These are phyloP conservation scores for Nannochloropsis salina DNA, from an alignment of 108 stramenopile species.

Conservation along the genomic window DNA sequence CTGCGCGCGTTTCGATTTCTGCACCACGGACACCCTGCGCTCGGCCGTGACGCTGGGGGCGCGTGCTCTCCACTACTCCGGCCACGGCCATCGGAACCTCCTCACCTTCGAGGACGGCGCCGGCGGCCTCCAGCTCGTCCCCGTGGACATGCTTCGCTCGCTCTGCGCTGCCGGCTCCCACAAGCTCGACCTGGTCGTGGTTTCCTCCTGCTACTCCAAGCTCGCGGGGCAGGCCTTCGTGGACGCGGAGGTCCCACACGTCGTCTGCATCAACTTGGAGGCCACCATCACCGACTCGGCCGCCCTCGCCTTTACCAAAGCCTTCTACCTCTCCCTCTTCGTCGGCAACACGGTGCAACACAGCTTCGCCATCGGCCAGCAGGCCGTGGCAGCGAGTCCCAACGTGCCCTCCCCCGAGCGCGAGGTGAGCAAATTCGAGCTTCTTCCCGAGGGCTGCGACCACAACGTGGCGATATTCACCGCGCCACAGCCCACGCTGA, in stretches of 20 bases:
- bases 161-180: constrained; percentile 42
- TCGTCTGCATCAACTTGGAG: constrained; percentile 74
- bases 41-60: constrained; percentile 62
- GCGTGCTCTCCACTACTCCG: constrained; percentile 70
- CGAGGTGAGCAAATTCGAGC: constrained; percentile 69
- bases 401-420: constrained; percentile 57
- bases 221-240: constrained; percentile 73
- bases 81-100: constrained; percentile 65
- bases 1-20: constrained; percentile 65
- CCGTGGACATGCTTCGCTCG: constrained; percentile 59
- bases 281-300: constrained; percentile 69
- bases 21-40: constrained; percentile 64
- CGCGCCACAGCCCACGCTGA: constrained; percentile 56
- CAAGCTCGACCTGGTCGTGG: constrained; percentile 76
- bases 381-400: constrained; percentile 66
- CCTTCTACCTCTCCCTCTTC: constrained; percentile 72
- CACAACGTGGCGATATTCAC: constrained; percentile 66
- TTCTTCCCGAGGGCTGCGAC: constrained; percentile 68
- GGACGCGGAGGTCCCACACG: constrained; percentile 73
- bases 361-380: constrained; percentile 68
- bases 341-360: constrained; percentile 67
- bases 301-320: constrained; percentile 72
- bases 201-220: constrained; percentile 72
- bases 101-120: constrained; percentile 75
- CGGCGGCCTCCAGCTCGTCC: constrained; percentile 68